A percentile compares a stretch with the other conserved stretches of the same genome.
Evolutionary conservation across 202 grass and related monocot genomes (phyloP).

Genomic region (Saccharum hybrid): DNA sequence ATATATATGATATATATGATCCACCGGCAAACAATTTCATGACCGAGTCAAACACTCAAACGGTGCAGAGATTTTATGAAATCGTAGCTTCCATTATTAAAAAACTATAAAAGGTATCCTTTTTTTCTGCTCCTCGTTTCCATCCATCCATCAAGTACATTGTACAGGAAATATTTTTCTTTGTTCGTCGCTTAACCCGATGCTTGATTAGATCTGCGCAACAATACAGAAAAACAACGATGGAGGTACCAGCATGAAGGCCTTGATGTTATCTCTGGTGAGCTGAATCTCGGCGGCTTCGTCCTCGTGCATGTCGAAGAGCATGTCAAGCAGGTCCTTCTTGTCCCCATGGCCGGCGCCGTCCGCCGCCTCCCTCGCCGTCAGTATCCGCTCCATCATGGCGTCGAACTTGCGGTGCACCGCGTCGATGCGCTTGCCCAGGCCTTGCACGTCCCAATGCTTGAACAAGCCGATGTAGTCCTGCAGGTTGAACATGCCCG

Average conservation of each 20-base stretch:
- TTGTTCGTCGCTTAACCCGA: not conserved
- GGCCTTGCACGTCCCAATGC: constrained; percentile 74
- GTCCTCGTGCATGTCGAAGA: constrained; percentile 79
- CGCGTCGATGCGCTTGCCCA: constrained; percentile 53
- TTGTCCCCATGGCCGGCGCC: constrained; percentile 42
- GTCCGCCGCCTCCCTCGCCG: constrained; percentile 40
- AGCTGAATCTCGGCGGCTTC: constrained; percentile 60
- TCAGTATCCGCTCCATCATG: constrained; percentile 73
- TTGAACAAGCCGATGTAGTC: constrained; percentile 68
- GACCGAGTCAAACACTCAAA: no score
- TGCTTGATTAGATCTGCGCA: constrained; percentile 20
- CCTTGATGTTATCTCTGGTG: constrained; percentile 80
- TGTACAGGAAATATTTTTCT: not conserved
- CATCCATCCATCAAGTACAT: no score
- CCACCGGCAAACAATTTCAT: no score
- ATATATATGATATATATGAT: no score
- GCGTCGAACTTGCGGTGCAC: constrained; percentile 62
- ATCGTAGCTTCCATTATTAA: no score
- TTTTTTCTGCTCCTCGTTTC: no score
- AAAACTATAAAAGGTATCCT: no score
- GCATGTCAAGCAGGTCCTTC: constrained; percentile 76
- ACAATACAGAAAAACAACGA: not conserved
- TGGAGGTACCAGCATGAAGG: constrained; percentile 72
- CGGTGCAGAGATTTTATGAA: no score
- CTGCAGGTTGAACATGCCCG: constrained; percentile 64